These are phyloP conservation scores for Pseudotulostoma volvatum DNA, from an alignment of 495 filamentous ascomycete genomes.

Conservation along the genomic window DNA sequence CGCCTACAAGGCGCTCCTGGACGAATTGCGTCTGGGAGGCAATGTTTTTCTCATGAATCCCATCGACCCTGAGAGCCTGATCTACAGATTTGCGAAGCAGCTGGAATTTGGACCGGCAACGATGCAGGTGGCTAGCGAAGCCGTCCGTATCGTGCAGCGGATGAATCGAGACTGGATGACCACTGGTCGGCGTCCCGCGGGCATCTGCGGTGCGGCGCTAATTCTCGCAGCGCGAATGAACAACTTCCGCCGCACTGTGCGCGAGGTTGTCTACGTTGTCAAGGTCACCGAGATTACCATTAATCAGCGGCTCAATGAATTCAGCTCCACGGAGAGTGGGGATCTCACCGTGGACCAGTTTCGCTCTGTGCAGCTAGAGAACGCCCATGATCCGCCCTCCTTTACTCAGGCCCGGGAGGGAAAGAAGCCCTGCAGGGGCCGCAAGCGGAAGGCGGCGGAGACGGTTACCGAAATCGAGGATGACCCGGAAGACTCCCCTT, in stretches of 20 bases:
- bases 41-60: conserved; percentile 35
- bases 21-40: conserved; percentile 39
- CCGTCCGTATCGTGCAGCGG: conserved; percentile 65
- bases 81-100: conserved; percentile 73
- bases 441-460: conserved; percentile 27
- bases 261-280: conserved; percentile 89
- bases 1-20: conserved; percentile 61
- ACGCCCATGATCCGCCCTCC: conserved; percentile 63
- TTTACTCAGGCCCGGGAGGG: conserved; percentile 47
- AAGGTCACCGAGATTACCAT: conserved; percentile 88
- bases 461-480: conserved; percentile 30
- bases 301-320: conserved; percentile 75
- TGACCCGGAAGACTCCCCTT: conserved; percentile 9
- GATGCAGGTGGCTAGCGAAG: conserved; percentile 69
- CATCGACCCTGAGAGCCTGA: conserved; percentile 69
- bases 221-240: conserved; percentile 94
- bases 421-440: conserved; percentile 23
- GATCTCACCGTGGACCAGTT: conserved; percentile 78
- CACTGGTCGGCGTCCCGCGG: conserved; percentile 78
- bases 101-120: conserved; percentile 72
- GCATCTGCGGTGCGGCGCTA: conserved; percentile 84
- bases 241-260: conserved; percentile 80
- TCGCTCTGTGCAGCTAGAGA: conserved; percentile 46
- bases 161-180: conserved; percentile 97
- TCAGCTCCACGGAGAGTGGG: conserved; percentile 63